phyloP scores from a whole-genome alignment of 2,329 filamentous ascomycete species.

The Dendryphion nanum region DNA sequence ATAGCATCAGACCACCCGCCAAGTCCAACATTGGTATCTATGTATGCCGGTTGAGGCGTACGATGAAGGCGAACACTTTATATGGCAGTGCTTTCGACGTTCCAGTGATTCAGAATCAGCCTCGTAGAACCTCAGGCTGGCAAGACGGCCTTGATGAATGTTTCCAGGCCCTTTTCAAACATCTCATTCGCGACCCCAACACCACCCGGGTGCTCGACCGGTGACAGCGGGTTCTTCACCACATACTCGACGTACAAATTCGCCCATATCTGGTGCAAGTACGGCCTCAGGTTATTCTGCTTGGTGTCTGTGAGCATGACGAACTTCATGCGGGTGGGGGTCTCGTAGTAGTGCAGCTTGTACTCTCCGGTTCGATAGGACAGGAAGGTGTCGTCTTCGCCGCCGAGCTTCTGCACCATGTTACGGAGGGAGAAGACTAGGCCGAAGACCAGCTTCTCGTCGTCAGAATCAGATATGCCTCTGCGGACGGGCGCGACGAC shows the following conservation, averaged over 20 bases:
- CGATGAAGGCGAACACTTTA: no score
- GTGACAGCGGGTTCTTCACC: conserved; percentile 64
- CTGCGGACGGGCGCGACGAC: conserved; percentile 33
- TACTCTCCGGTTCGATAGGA: conserved; percentile 92
- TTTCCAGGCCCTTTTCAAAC: conserved; percentile 67
- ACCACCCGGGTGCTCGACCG: conserved; percentile 60
- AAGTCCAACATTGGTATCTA: no score
- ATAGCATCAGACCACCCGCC: no score
- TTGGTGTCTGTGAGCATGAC: conserved; percentile 93
- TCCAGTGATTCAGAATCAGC: no score
- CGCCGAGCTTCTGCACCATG: conserved; percentile 93
- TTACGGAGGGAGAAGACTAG: conserved; percentile 95
- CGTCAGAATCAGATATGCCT: conserved; percentile 64
- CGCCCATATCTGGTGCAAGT: conserved; percentile 96
- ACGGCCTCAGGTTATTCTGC: conserved; percentile 86
- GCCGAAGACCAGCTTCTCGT: conserved; percentile 96
- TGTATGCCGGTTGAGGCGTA: no score
- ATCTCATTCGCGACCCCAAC: conserved; percentile 64
- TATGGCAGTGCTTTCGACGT: no score
- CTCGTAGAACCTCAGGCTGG: no score
- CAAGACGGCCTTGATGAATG: conserved; percentile 62
- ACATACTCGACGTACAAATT: conserved; percentile 96
- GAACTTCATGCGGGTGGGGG: conserved; percentile 90
- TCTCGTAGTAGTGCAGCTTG: conserved; percentile 99
- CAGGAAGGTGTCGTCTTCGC: conserved; percentile 88